phyloP scores from a whole-genome alignment of 768 basidiomycete genomes.

The Lentinula raphanica region DNA sequence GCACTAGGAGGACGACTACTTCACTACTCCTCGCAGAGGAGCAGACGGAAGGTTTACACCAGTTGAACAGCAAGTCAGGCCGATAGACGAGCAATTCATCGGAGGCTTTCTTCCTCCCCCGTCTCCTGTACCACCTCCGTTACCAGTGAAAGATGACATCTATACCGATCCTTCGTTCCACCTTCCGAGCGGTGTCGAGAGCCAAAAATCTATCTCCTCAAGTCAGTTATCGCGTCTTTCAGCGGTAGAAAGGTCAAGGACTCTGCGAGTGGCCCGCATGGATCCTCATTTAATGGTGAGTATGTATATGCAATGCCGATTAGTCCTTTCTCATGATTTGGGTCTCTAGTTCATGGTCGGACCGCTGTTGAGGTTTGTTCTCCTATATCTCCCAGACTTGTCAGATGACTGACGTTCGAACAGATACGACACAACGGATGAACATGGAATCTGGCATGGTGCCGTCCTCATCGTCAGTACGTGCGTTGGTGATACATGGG shows the following conservation, averaged over 20 bases:
- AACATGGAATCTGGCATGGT: slow-evolving; percentile 78
- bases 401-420: not conserved
- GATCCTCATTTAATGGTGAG: slow-evolving; percentile 68
- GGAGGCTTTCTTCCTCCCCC: slow-evolving; percentile 47
- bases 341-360: slow-evolving; percentile 76
- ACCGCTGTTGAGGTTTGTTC: slow-evolving; percentile 57
- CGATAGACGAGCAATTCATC: slow-evolving; percentile 57
- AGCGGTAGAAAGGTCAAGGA: slow-evolving; percentile 62
- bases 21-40: slow-evolving; percentile 28
- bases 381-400: not conserved
- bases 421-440: slow-evolving; percentile 84
- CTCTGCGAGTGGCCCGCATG: slow-evolving; percentile 59
- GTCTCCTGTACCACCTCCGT: slow-evolving; percentile 40
- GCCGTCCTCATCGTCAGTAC: slow-evolving; percentile 83
- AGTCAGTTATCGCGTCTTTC: slow-evolving; percentile 44
- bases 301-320: slow-evolving; percentile 3
- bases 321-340: not conserved
- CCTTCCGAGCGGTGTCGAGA: slow-evolving; percentile 13
- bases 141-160: slow-evolving; percentile 43
- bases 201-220: slow-evolving; percentile 28
- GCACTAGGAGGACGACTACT: slow-evolving; percentile 23
- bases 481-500: slow-evolving; percentile 27
- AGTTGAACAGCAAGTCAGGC: slow-evolving; percentile 48
- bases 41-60: slow-evolving; percentile 47
- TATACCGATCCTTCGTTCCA: slow-evolving; percentile 16